Evolutionary conservation across 306 rosid species (phyloP).

Genomic region (Trifolium fragiferum): DNA sequence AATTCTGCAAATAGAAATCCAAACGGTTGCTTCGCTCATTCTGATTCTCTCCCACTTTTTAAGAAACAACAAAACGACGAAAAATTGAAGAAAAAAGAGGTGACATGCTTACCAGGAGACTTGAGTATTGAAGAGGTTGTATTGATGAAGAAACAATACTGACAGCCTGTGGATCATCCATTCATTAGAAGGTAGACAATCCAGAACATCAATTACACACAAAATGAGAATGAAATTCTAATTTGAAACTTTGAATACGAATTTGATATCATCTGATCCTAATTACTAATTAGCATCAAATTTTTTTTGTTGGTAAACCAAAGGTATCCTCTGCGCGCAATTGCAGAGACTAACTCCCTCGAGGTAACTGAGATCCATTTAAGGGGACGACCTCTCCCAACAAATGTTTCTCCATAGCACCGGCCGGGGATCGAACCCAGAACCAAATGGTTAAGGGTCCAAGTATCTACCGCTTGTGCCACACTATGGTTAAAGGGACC

Average conservation of each 20-base stretch:
- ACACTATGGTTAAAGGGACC: no score
- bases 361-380: no score
- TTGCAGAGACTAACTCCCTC: no score
- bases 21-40: neutral
- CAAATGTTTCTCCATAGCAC: no score
- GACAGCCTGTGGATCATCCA: slow-evolving; percentile 57
- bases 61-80: neutral
- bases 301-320: no score
- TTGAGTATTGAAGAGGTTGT: slow-evolving; percentile 75
- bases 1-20: slow-evolving; percentile 64
- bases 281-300: no score
- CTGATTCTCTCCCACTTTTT: neutral
- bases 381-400: no score
- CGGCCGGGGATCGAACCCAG: no score
- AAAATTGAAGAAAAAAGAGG: neutral
- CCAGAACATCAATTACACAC: neutral
- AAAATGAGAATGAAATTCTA: neutral
- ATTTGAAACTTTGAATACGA: neutral
- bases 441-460: no score
- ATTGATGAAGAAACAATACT: slow-evolving; percentile 72
- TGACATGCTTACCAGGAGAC: slow-evolving; percentile 51
- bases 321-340: no score
- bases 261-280: neutral
- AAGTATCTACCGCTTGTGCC: no score
- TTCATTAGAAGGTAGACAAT: slow-evolving; percentile 30